Evolutionary conservation across 768 basidiomycete species (phyloP).

Genomic region (Boletus bicolor): DNA sequence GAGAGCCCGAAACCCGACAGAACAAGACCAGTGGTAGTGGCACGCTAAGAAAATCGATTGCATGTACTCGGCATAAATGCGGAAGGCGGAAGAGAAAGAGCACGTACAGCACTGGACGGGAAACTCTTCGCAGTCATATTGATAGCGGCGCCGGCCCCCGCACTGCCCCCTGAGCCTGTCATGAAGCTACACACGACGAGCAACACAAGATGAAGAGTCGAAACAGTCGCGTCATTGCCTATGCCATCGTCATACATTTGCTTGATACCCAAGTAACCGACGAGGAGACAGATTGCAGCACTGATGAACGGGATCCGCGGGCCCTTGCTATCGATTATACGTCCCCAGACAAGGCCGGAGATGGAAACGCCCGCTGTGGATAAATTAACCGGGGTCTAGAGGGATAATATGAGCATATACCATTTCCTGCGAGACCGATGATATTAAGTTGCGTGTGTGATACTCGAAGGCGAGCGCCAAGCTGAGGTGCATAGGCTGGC

Average conservation of each 20-base stretch:
- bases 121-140: slow-evolving; percentile 86
- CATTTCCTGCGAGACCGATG: slow-evolving; percentile 72
- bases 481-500: slow-evolving; percentile 82
- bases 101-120: slow-evolving; percentile 61
- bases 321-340: slow-evolving; percentile 70
- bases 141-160: slow-evolving; percentile 61
- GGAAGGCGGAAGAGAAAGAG: background rate
- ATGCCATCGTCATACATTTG: slow-evolving; percentile 60
- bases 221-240: slow-evolving; percentile 35
- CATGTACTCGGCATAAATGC: background rate
- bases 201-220: slow-evolving; percentile 42
- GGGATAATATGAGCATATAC: slow-evolving; percentile 37
- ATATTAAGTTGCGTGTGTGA: slow-evolving; percentile 81
- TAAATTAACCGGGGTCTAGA: background rate
- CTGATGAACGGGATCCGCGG: slow-evolving; percentile 65
- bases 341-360: slow-evolving; percentile 76
- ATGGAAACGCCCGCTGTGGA: slow-evolving; percentile 68
- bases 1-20: slow-evolving; percentile 88
- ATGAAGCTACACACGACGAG: slow-evolving; percentile 65
- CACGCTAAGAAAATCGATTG: slow-evolving; percentile 46
- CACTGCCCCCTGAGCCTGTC: slow-evolving; percentile 76
- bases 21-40: slow-evolving; percentile 72
- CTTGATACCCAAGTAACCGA: slow-evolving; percentile 75
- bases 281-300: slow-evolving; percentile 58
- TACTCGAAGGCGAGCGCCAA: slow-evolving; percentile 71